Conservation (phyloP, 2,329 filamentous ascomycete species). For the Colletotrichum neosansevieriae region DNA sequence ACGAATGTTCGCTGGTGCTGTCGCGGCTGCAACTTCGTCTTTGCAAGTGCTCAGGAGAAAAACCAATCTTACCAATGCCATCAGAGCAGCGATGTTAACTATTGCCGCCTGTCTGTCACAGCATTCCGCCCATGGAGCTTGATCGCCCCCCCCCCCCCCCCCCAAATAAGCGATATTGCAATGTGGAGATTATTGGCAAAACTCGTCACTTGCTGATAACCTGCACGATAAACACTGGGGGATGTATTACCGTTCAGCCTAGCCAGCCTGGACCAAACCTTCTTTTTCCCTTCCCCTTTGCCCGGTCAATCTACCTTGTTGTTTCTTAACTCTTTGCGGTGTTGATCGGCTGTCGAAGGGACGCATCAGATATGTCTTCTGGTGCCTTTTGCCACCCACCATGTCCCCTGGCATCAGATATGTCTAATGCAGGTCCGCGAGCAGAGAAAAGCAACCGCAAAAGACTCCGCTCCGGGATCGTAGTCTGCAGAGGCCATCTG, state of each 20-base stretch:
- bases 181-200: conserved; percentile 38
- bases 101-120: conserved; percentile 9
- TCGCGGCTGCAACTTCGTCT: conserved; percentile 13
- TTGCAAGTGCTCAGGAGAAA: conserved; percentile 31
- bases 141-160: neutral
- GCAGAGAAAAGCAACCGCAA: neutral
- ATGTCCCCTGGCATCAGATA: neutral
- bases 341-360: neutral
- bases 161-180: conserved; percentile 40
- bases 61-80: conserved; percentile 29
- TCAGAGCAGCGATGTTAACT: conserved; percentile 32
- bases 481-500: conserved; percentile 22
- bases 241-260: conserved; percentile 26
- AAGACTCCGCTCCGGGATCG: conserved; percentile 22
- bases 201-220: conserved; percentile 17
- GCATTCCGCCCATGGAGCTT: conserved; percentile 15
- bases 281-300: neutral
- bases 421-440: conserved; percentile 21
- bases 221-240: conserved; percentile 26
- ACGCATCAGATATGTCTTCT: neutral
- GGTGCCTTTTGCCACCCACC: too few species aligned
- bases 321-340: neutral
- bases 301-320: too few species aligned
- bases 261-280: conserved; percentile 22
- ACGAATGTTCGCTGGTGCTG: neutral